Evolutionary conservation across 495 filamentous ascomycete species (phyloP).

Genomic region (Podospora australis): DNA sequence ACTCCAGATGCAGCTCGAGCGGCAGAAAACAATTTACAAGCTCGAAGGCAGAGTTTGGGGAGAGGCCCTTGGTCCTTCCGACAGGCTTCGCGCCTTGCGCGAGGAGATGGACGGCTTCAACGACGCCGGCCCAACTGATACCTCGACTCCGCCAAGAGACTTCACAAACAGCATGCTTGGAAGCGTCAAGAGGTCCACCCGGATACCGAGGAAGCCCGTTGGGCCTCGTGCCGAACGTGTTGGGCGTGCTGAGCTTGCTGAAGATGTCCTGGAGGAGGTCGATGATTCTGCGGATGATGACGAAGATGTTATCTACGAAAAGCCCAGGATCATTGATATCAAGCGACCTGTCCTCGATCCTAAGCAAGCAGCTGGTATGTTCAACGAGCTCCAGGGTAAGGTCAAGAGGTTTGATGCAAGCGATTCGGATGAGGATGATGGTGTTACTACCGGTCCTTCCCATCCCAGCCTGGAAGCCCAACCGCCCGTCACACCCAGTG

Average conservation of each 20-base stretch:
- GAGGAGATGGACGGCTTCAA: conserved; percentile 83
- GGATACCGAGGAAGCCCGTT: conserved; percentile 50
- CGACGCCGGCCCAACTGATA: conserved; percentile 20
- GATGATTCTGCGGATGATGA: conserved; percentile 35
- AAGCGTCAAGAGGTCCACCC: conserved; percentile 47
- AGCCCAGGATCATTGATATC: conserved; percentile 59
- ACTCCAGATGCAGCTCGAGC: conserved; percentile 87
- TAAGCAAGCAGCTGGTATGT: conserved; percentile 63
- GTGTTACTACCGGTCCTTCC: conserved; percentile 68
- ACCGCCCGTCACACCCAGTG: conserved; percentile 62
- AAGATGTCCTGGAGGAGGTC: conserved; percentile 32
- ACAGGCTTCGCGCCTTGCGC: conserved; percentile 82
- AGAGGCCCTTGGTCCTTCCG: conserved; percentile 73
- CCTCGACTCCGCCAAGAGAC: conserved; percentile 24
- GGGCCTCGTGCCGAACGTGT: conserved; percentile 32
- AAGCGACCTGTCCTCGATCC: conserved; percentile 69
- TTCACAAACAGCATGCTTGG: conserved; percentile 57
- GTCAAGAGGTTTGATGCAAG: conserved; percentile 65
- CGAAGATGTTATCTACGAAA: conserved; percentile 55
- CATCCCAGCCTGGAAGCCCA: conserved; percentile 70
- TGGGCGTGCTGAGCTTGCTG: no score
- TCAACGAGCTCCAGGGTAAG: conserved; percentile 76
- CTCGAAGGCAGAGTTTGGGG: conserved; percentile 93
- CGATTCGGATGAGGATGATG: conserved; percentile 66
- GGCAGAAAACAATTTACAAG: conserved; percentile 97